phyloP scores from a whole-genome alignment of 2,329 filamentous ascomycete species.

The Pyrenophora tritici-repentis region DNA sequence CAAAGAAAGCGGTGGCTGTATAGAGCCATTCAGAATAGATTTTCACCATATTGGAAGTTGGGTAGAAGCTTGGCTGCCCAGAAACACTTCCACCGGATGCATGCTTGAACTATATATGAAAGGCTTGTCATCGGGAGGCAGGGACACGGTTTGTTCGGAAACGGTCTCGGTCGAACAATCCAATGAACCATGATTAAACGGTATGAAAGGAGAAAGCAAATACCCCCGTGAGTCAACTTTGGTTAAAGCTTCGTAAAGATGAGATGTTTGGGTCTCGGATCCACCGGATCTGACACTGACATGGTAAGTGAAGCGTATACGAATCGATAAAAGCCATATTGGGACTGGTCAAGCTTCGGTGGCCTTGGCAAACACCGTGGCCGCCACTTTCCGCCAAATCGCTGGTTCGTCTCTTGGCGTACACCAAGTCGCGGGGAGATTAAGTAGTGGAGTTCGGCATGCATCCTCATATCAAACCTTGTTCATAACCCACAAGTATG shows the following conservation, averaged over 20 bases:
- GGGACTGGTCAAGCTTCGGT: not conserved
- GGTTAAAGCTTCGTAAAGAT: no score
- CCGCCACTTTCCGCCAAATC: not conserved
- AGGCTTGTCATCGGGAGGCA: not conserved
- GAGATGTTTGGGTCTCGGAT: no score
- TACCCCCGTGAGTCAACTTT: no score
- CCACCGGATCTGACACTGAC: not conserved
- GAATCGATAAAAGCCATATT: not conserved
- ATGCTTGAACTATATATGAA: constrained; percentile 3
- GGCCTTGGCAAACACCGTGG: not conserved
- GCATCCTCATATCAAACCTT: not conserved
- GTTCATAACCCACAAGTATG: no score
- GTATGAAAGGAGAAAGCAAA: not conserved
- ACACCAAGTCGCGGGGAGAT: constrained; percentile 4
- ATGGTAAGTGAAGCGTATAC: not conserved
- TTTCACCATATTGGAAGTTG: constrained; percentile 6
- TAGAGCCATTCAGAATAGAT: constrained; percentile 2
- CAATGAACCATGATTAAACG: no score
- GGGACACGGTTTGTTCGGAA: not conserved
- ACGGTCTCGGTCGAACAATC: not conserved
- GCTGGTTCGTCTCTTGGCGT: not conserved
- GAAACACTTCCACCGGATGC: not conserved
- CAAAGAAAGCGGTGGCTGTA: constrained; percentile 14
- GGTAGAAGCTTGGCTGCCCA: constrained; percentile 1
- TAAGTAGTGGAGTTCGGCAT: constrained; percentile 1